Evolutionary conservation across 176 grass and related monocot species (phyloP).

Genomic region (Neostapfia colusana): DNA sequence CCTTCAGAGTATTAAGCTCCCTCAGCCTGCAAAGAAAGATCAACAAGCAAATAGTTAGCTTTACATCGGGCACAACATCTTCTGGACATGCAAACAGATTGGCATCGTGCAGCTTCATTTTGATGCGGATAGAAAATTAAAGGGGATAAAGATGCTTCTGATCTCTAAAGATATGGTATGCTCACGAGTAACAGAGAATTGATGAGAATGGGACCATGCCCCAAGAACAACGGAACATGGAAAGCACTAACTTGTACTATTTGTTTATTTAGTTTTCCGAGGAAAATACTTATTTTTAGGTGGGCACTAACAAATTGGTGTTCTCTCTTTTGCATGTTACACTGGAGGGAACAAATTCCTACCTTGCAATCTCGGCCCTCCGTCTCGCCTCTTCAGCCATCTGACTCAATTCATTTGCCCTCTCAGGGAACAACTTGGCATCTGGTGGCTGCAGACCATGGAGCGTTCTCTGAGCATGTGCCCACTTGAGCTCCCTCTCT

Average conservation of each 20-base stretch:
- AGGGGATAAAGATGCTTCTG: not conserved
- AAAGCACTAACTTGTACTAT: not conserved
- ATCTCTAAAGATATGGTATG: not conserved
- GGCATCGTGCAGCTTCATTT: too few relatives aligned
- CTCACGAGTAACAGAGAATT: not conserved
- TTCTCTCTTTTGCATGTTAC: not conserved
- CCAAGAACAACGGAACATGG: not conserved
- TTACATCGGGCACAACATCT: not conserved
- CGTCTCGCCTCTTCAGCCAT: constrained; percentile 82
- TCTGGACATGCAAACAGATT: not conserved
- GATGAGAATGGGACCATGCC: not conserved
- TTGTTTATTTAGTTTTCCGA: too few relatives aligned
- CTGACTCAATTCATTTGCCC: constrained; percentile 66
- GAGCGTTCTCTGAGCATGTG: constrained; percentile 83
- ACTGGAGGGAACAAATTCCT: not conserved
- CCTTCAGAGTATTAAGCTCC: constrained; percentile 69
- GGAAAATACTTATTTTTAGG: too few relatives aligned
- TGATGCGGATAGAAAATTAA: not conserved
- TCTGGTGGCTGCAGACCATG: constrained; percentile 77
- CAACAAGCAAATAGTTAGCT: not conserved
- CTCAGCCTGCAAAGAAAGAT: constrained; percentile 49
- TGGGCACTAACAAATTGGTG: not conserved
- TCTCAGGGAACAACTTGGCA: constrained; percentile 60
- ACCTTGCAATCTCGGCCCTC: constrained; percentile 92
- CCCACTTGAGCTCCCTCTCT: constrained; percentile 86